These are phyloP conservation scores for Mortierella claussenii DNA, from an alignment of 192 early-diverging fungal species.

Conservation along the genomic window DNA sequence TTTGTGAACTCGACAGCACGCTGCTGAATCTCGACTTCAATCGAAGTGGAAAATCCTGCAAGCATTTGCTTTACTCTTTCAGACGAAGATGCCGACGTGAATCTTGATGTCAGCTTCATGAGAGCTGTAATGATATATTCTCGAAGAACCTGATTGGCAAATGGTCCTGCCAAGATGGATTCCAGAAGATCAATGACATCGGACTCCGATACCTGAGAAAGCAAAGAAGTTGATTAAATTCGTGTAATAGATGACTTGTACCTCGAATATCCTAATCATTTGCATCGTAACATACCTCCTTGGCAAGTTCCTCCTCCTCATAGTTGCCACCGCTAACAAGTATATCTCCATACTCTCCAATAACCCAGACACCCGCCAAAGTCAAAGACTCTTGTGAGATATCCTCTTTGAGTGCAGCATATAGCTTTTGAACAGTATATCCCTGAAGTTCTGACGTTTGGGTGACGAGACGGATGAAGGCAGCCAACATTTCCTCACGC, in stretches of 20 bases:
- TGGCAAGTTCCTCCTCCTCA: conserved; percentile 74
- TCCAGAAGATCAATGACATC: conserved; percentile 82
- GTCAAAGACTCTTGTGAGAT: conserved; percentile 87
- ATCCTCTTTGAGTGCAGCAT: conserved; percentile 83
- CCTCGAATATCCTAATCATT: background rate
- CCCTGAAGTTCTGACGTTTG: conserved; percentile 82
- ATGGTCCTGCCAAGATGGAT: conserved; percentile 81
- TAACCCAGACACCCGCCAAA: conserved; percentile 89
- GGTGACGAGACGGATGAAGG: conserved; percentile 92
- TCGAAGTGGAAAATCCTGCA: conserved; percentile 69
- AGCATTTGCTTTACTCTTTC: conserved; percentile 70
- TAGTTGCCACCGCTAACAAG: conserved; percentile 75
- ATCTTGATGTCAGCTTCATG: conserved; percentile 89
- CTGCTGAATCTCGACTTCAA: conserved; percentile 94
- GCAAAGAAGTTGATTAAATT: background rate
- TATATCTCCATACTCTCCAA: conserved; percentile 97
- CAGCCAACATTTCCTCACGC: conserved; percentile 80
- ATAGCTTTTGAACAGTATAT: conserved; percentile 92
- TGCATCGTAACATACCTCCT: conserved; percentile 53
- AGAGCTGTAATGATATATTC: conserved; percentile 89
- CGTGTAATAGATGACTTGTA: background rate
- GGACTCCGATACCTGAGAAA: conserved; percentile 65
- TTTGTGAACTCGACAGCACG: conserved; percentile 92
- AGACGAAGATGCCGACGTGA: conserved; percentile 61
- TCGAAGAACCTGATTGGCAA: conserved; percentile 79